Conservation (phyloP, 495 filamentous ascomycete genomes). For the Amphirosellinia nigrospora region DNA sequence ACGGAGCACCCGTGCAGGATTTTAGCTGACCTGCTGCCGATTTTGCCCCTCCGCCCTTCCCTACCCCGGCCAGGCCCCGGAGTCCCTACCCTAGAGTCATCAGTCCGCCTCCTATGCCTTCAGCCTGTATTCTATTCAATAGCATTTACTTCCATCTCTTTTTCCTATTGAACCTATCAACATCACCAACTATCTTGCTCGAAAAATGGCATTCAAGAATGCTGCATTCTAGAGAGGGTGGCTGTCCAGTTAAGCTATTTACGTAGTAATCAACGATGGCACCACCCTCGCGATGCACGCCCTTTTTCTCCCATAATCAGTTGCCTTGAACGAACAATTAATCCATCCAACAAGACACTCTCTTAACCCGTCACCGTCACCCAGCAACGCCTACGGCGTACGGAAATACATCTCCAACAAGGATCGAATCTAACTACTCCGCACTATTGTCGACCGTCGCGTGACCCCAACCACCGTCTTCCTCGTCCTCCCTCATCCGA, state of each 20-base stretch:
- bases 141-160: neutral
- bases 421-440: conserved; percentile 16
- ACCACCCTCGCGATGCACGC: conserved; percentile 52
- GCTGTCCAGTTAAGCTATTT: conserved; percentile 48
- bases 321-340: conserved; percentile 30
- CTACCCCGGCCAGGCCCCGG: neutral
- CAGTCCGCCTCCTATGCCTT: neutral
- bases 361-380: neutral
- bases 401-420: conserved; percentile 21
- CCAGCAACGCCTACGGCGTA: conserved; percentile 8
- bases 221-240: conserved; percentile 61
- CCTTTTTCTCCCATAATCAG: conserved; percentile 25
- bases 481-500: conserved; percentile 8
- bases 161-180: neutral
- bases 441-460: conserved; percentile 30
- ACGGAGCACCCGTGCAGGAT: neutral
- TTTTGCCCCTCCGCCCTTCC: conserved; percentile 2
- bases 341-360: conserved; percentile 1
- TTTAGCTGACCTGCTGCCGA: conserved; percentile 8
- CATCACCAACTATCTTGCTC: neutral
- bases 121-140: conserved; percentile 4
- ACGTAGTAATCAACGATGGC: conserved; percentile 45
- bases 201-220: conserved; percentile 49
- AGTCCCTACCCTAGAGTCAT: conserved; percentile 6
- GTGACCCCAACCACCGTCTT: conserved; percentile 21